phyloP scores from a whole-genome alignment of 2,329 filamentous ascomycete genomes.

The Trichoderma semiorbis region DNA sequence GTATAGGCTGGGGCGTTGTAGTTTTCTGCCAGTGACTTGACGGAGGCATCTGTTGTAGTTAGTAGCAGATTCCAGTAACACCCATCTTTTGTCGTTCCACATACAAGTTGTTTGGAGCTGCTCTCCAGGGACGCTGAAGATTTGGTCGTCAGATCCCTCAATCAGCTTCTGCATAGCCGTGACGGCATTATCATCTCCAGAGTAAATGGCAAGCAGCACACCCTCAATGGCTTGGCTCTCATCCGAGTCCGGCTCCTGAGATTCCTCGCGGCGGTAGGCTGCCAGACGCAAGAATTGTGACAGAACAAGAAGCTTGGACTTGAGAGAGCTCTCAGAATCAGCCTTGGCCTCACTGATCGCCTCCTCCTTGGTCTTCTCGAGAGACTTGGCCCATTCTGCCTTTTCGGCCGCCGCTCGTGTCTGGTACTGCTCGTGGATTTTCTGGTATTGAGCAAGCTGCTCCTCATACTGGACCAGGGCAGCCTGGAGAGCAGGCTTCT shows the following conservation, averaged over 20 bases:
- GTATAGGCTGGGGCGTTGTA: conserved; percentile 45
- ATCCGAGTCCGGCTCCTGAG: conserved; percentile 60
- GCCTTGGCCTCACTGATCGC: conserved; percentile 51
- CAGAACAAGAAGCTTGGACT: conserved; percentile 64
- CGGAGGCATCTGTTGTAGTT: conserved; percentile 31
- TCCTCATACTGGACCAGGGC: conserved; percentile 70
- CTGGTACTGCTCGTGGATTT: conserved; percentile 70
- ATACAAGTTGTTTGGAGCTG: conserved; percentile 68
- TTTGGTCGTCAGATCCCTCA: conserved; percentile 64
- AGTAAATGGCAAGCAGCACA: conserved; percentile 73
- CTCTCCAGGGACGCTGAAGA: conserved; percentile 62
- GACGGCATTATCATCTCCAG: conserved; percentile 71
- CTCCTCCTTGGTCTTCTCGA: conserved; percentile 55
- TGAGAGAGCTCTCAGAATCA: conserved; percentile 51
- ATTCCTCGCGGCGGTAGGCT: conserved; percentile 70
- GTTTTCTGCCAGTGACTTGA: conserved; percentile 47
- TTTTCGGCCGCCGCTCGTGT: conserved; percentile 56
- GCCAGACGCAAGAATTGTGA: conserved; percentile 79
- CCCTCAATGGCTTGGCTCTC: conserved; percentile 81
- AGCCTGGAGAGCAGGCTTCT: conserved; percentile 69
- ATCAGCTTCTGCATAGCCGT: conserved; percentile 74
- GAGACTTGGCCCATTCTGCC: conserved; percentile 56
- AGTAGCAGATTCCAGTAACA: conserved; percentile 21
- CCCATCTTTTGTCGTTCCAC: not conserved
- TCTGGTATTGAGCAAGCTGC: conserved; percentile 70